phyloP scores from a whole-genome alignment of 306 rosid species.

The Calophaca sinica region DNA sequence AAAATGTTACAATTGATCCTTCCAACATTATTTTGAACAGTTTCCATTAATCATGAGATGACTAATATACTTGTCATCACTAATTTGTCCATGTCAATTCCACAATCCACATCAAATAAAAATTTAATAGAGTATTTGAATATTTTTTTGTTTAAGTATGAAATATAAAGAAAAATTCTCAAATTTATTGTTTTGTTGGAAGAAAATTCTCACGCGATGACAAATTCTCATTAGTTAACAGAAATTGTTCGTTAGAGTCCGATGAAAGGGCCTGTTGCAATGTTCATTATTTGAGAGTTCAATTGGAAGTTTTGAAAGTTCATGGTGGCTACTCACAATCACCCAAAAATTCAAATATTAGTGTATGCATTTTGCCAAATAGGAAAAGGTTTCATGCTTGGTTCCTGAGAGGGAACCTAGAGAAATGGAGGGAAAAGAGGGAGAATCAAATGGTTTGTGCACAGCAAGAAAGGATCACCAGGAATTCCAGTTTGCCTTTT shows the following conservation, averaged over 20 bases:
- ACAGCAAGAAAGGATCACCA: no score
- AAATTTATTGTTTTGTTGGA: background rate
- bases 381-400: no score
- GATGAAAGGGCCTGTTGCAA: background rate
- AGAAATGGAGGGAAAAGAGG: no score
- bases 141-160: background rate
- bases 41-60: background rate
- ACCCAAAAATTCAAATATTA: background rate
- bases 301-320: conserved; percentile 6
- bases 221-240: conserved; percentile 27
- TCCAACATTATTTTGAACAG: background rate
- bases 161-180: background rate
- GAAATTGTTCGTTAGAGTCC: conserved; percentile 17
- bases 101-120: background rate
- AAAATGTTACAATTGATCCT: background rate
- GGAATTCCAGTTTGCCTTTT: background rate
- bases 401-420: no score
- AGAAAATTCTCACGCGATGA: background rate
- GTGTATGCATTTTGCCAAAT: no score
- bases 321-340: background rate
- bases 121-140: background rate
- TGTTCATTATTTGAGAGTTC: conserved; percentile 5
- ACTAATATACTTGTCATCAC: conserved; percentile 4
- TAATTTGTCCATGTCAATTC: conserved; percentile 18
- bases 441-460: no score